phyloP scores from a whole-genome alignment of 1,284 basidiomycete species.

The Wolfiporia cocos region DNA sequence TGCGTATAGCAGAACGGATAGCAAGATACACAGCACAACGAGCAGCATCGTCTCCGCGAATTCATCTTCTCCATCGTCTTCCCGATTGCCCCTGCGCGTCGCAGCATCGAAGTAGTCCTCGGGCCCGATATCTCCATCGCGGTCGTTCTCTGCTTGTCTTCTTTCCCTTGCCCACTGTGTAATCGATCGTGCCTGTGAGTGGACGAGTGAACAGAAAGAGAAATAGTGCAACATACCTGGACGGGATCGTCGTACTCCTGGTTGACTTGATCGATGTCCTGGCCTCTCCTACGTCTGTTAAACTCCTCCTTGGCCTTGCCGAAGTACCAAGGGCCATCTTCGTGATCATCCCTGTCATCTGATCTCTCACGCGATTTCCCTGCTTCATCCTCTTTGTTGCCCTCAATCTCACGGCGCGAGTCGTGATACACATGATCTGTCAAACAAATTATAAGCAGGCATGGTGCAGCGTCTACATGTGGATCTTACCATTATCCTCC shows the following conservation, averaged over 20 bases:
- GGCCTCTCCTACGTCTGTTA: conserved; percentile 42
- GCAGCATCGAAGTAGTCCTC: conserved; percentile 77
- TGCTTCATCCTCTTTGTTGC: conserved; percentile 11
- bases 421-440: conserved; percentile 13
- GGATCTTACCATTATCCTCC: conserved; percentile 28
- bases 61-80: conserved; percentile 54
- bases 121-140: conserved; percentile 67
- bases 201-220: no score
- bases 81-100: conserved; percentile 49
- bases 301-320: conserved; percentile 76
- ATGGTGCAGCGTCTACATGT: no score
- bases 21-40: conserved; percentile 55
- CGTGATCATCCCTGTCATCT: conserved; percentile 20
- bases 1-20: conserved; percentile 65
- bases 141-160: conserved; percentile 62
- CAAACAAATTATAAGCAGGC: no score
- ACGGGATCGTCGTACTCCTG: conserved; percentile 65
- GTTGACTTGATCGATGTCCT: conserved; percentile 26
- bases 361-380: conserved; percentile 8
- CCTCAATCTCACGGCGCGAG: conserved; percentile 19
- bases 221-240: conserved; percentile 36
- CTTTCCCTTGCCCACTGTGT: conserved; percentile 70
- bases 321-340: conserved; percentile 59
- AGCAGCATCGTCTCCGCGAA: conserved; percentile 70
- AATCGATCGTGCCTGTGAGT: no score